phyloP scores from a whole-genome alignment of 106 monocot species.

The Narthecium ossifragum region DNA sequence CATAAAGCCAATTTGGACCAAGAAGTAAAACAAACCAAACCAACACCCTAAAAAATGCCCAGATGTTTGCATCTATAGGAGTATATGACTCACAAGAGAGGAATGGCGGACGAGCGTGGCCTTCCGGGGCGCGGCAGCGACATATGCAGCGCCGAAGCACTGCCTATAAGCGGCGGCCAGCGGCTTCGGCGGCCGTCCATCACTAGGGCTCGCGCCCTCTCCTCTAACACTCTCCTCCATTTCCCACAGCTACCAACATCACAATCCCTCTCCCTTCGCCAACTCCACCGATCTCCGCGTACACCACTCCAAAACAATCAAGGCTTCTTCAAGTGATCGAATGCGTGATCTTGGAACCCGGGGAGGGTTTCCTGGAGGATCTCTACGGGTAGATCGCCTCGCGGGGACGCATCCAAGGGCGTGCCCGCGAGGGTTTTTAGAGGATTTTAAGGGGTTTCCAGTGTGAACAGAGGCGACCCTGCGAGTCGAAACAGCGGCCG shows the following conservation, averaged over 20 bases:
- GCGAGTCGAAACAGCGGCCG: not conserved
- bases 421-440: slow-evolving; percentile 1
- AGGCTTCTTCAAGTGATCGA: not conserved
- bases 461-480: not conserved
- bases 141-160: slow-evolving; percentile 9
- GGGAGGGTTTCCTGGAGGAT: not conserved
- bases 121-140: slow-evolving; percentile 11
- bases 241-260: slow-evolving; percentile 9
- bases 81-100: slow-evolving; percentile 1
- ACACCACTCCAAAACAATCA: not conserved
- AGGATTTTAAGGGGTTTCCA: not conserved
- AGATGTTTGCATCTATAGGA: not conserved
- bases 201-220: slow-evolving; percentile 31
- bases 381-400: not conserved
- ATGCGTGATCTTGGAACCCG: not conserved
- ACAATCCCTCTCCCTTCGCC: not conserved
- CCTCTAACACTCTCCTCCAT: slow-evolving; percentile 29
- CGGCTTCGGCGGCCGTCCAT: slow-evolving; percentile 38
- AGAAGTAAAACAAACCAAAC: not conserved
- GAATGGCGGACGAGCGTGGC: slow-evolving; percentile 11
- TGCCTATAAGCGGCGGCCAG: slow-evolving; percentile 18
- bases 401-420: not conserved
- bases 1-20: not conserved
- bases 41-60: not conserved
- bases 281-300: not conserved